Evolutionary conservation across 192 early-diverging fungal genomes (phyloP), one percentile per base, ranked within the genome.

Genomic region (Backusella circina): DNA sequence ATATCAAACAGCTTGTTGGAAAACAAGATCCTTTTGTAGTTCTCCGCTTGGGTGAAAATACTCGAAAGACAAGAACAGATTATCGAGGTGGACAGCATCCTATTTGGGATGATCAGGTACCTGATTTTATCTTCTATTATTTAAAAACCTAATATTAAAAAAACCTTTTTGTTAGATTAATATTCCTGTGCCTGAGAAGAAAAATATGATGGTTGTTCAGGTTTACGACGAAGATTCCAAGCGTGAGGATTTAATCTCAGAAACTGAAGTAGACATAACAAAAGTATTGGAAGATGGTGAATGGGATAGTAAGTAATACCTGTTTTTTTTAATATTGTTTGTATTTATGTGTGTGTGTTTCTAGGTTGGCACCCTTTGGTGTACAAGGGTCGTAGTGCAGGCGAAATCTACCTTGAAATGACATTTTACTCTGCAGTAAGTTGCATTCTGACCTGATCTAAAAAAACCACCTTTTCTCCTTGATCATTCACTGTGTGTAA

Each of bases 81-180:
- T 81, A 86, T n/a, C 76, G 86, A 15, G 88, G 88, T 61, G 88
- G 88, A 13, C 88, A 89, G 44, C 77, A 85, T 51, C 88, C 88
- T 12, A 51, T 79, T 23, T 89, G 88, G 88, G 86, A 89, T 70
- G 86, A 87, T 41, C 86, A 89, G 81, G 84, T 88, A 77, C 12
- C 70, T 26, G 67, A 28, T 72, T 23, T 47, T n/a, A 0, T 41
- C 54, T 30, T 23, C 16, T 41, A 5, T 16, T 41, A 15, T 41
- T 16, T 41, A 39, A 39, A 13, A n/a, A n/a, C n/a, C n/a, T n/a
- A n/a, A 39, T 10, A 13, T 35, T 15, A 68, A 39, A 16, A 21
- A 21, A 38, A 39, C 6, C 67, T 35, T 6, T 16, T 35, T 23
- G 0, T 23, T 70, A 86, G 85, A 80, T 87, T 44, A 84, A 81